phyloP scores from a whole-genome alignment of 768 basidiomycete genomes.

The Agrocybe praecox region DNA sequence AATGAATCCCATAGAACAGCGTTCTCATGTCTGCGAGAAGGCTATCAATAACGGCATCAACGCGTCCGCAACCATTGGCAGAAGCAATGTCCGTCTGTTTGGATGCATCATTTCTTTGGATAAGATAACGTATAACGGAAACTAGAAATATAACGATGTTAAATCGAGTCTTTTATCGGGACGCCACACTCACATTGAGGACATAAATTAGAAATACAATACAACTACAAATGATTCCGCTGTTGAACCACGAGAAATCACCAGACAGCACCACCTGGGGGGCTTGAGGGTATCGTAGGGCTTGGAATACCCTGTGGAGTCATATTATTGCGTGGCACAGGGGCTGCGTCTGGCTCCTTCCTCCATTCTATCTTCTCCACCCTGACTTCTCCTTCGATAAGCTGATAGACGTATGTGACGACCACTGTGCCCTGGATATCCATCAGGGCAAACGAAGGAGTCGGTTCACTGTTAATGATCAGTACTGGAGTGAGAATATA shows the following conservation, averaged over 20 bases:
- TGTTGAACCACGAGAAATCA: background rate
- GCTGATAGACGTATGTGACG: conserved; percentile 96
- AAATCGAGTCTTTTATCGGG: too few relatives aligned
- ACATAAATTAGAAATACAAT: too few relatives aligned
- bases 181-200: too few relatives aligned
- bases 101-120: too few relatives aligned
- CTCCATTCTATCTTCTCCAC: conserved; percentile 90
- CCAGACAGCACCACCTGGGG: conserved; percentile 24
- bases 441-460: conserved; percentile 95
- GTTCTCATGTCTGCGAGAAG: too few relatives aligned
- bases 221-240: too few relatives aligned
- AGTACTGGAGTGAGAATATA: background rate
- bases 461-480: conserved; percentile 63
- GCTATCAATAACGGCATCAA: too few relatives aligned
- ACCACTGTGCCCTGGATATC: conserved; percentile 97
- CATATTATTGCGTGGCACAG: conserved; percentile 42
- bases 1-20: too few relatives aligned
- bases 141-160: too few relatives aligned
- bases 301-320: conserved; percentile 56
- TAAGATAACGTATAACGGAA: too few relatives aligned
- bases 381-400: conserved; percentile 92
- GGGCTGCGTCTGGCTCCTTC: conserved; percentile 53
- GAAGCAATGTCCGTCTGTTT: too few relatives aligned
- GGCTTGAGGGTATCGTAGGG: conserved; percentile 27
- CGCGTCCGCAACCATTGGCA: too few relatives aligned